Conservation (phyloP, 164 flowering plant species). For the Hamamelis virginiana region DNA sequence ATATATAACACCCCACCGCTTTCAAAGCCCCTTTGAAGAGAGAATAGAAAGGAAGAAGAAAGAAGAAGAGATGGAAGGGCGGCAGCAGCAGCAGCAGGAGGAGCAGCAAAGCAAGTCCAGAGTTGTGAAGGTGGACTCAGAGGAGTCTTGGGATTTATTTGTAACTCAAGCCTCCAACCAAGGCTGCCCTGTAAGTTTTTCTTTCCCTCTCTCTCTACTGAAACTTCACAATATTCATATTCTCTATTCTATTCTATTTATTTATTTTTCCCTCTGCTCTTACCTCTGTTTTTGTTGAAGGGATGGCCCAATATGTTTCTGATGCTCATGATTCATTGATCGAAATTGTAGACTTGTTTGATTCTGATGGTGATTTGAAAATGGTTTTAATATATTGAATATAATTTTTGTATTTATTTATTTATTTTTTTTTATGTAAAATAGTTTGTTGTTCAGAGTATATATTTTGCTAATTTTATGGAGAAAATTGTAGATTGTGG, state of each 20-base stretch:
- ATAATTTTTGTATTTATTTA: no score
- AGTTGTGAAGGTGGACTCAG: conserved; percentile 54
- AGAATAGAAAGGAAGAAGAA: background rate
- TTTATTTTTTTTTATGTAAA: background rate
- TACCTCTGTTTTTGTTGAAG: background rate
- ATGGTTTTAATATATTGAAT: no score
- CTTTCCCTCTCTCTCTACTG: background rate
- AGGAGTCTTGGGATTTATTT: conserved; percentile 52
- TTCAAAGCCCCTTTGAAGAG: background rate
- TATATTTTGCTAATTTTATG: background rate
- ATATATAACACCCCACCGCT: no score
- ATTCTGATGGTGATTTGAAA: no score
- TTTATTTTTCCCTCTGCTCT: no score
- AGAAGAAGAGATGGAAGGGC: conserved; percentile 20
- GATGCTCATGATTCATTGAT: no score
- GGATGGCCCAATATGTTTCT: no score
- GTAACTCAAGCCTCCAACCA: conserved; percentile 40
- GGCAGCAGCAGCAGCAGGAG: conserved; percentile 39
- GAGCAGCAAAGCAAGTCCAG: conserved; percentile 39
- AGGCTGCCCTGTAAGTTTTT: conserved; percentile 48
- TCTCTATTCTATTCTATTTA: no score
- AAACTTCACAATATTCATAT: background rate
- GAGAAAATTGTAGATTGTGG: conserved; percentile 43
- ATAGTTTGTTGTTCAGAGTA: background rate
- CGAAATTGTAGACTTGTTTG: no score